phyloP scores from a whole-genome alignment of 768 basidiomycete genomes.

The Calocybe indica region DNA sequence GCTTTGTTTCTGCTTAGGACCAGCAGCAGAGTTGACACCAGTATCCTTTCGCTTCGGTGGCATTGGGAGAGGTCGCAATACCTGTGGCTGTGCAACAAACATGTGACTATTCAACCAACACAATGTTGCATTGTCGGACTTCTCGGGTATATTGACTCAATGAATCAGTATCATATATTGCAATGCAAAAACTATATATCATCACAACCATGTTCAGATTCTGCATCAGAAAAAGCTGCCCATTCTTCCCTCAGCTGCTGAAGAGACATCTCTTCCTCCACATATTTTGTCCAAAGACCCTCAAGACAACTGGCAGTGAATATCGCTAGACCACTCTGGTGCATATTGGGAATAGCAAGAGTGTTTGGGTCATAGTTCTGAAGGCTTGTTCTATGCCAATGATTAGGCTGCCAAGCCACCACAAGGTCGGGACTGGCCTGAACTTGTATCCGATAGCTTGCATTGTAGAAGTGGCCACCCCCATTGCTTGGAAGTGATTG shows the following conservation, averaged over 20 bases:
- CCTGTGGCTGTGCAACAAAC: too few species aligned
- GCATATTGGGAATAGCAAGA: not conserved
- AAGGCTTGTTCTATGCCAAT: constrained; percentile 12
- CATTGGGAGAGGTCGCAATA: too few species aligned
- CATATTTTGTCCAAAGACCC: constrained; percentile 7
- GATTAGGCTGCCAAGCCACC: constrained; percentile 9
- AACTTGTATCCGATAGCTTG: constrained; percentile 7
- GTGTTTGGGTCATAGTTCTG: constrained; percentile 5
- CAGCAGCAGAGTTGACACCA: too few species aligned
- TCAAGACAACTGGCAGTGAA: constrained; percentile 4
- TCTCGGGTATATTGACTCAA: too few species aligned
- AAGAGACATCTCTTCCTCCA: not conserved
- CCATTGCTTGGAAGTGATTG: not conserved
- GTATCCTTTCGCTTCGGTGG: too few species aligned
- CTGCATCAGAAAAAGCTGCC: too few species aligned
- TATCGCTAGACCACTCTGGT: constrained; percentile 7
- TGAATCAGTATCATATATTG: not conserved
- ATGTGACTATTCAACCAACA: too few species aligned
- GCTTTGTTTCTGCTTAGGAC: too few species aligned
- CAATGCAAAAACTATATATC: too few species aligned
- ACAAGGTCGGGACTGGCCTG: constrained; percentile 5
- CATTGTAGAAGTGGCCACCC: constrained; percentile 11
- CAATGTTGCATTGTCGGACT: too few species aligned
- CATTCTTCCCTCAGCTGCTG: not conserved
- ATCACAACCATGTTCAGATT: too few species aligned